Percentiles rank a stretch among this genome's conserved stretches.
Evolutionary conservation across 176 grass and related monocot genomes (phyloP).

Genomic region (Puya raimondii): DNA sequence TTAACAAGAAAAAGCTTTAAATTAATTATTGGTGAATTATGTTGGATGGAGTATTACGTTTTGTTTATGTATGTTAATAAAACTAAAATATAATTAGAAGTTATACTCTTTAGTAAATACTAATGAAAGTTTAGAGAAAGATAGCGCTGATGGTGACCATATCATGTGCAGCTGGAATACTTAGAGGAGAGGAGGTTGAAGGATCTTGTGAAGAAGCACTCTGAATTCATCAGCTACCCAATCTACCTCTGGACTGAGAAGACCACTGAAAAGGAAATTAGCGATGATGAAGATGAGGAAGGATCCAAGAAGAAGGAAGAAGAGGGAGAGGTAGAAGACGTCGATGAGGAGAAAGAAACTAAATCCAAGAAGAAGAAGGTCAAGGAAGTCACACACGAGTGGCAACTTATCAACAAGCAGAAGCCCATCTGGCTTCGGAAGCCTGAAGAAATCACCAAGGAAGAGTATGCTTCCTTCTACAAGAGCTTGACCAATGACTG

Average conservation of each 20-base stretch:
- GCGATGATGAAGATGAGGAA: constrained; percentile 30
- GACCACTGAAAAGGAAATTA: constrained; percentile 55
- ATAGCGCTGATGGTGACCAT: not conserved
- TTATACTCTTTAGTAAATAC: too few species aligned
- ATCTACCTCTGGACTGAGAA: constrained; percentile 63
- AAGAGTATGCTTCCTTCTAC: constrained; percentile 66
- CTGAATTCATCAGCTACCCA: constrained; percentile 62
- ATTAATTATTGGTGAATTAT: too few species aligned
- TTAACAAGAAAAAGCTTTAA: too few species aligned
- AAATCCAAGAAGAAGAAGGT: constrained; percentile 38
- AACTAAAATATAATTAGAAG: too few species aligned
- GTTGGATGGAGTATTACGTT: too few species aligned
- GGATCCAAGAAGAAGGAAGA: constrained; percentile 3
- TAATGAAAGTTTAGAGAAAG: too few species aligned
- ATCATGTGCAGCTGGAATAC: constrained; percentile 35
- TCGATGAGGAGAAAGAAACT: not conserved
- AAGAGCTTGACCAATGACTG: constrained; percentile 53
- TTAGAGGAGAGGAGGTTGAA: constrained; percentile 46
- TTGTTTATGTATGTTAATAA: too few species aligned
- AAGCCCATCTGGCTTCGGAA: constrained; percentile 62
- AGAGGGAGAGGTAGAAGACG: constrained; percentile 28
- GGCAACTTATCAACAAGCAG: constrained; percentile 57
- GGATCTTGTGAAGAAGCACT: constrained; percentile 65
- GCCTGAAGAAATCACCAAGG: constrained; percentile 48
- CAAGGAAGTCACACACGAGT: constrained; percentile 44